Evolutionary conservation across 2,329 filamentous ascomycete genomes (phyloP).

Genomic region (Neofusicoccum parvum): DNA sequence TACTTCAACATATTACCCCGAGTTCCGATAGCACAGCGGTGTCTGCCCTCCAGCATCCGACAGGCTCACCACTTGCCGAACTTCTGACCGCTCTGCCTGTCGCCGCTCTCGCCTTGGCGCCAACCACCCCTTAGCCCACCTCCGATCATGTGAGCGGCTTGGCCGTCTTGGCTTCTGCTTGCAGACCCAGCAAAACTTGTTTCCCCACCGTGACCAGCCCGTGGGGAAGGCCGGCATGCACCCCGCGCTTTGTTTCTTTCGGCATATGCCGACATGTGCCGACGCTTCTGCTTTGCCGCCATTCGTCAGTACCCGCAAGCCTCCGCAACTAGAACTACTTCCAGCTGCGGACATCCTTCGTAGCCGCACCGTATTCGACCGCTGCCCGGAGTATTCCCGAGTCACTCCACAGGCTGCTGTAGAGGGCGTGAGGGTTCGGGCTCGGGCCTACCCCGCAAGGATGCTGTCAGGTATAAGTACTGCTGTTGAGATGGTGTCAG

Average conservation of each 20-base stretch:
- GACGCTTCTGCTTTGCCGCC: not conserved
- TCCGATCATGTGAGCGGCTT: not conserved
- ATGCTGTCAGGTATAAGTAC: not conserved
- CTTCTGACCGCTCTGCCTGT: no score
- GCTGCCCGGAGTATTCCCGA: not conserved
- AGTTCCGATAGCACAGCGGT: no score
- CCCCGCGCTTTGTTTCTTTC: not conserved
- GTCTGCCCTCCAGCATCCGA: no score
- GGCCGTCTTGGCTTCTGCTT: not conserved
- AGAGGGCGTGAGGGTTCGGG: not conserved
- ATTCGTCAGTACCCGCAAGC: not conserved
- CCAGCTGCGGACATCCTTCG: not conserved
- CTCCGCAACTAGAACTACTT: no score
- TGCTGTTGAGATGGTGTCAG: no score
- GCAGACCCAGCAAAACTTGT: not conserved
- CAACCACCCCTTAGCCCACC: not conserved
- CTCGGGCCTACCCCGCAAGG: not conserved
- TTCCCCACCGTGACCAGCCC: not conserved
- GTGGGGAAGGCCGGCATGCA: not conserved
- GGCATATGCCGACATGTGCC: not conserved
- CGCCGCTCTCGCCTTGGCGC: no score
- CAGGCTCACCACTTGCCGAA: no score
- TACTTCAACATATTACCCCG: no score
- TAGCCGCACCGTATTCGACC: not conserved
- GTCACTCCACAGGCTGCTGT: not conserved